These are phyloP conservation scores for Emydomyces testavorans DNA, from an alignment of 2,329 filamentous ascomycete species.

Conservation along the genomic window DNA sequence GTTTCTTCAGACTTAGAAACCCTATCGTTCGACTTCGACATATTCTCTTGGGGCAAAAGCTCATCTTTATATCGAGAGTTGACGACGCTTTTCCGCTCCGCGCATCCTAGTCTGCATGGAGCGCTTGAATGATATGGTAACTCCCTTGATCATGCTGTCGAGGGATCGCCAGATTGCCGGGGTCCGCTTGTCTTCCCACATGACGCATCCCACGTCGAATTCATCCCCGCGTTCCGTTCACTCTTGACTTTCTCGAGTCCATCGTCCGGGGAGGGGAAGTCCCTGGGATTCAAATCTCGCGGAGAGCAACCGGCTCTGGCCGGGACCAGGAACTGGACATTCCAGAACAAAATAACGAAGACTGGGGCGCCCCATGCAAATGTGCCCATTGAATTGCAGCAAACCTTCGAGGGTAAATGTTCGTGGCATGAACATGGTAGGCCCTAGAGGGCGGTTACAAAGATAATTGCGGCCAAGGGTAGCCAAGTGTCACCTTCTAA, in stretches of 20 bases:
- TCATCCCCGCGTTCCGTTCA: constrained; percentile 1
- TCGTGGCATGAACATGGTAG: constrained; percentile 9
- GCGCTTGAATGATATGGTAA: neutral
- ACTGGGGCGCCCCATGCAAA: neutral
- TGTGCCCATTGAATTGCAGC: too few species aligned
- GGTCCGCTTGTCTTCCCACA: too few species aligned
- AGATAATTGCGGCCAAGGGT: neutral
- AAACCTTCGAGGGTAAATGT: too few species aligned
- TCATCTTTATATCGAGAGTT: constrained; percentile 8
- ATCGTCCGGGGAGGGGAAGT: neutral
- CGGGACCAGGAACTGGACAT: neutral
- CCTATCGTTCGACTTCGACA: neutral
- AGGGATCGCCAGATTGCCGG: too few species aligned
- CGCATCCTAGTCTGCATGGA: neutral
- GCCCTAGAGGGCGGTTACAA: constrained; percentile 7
- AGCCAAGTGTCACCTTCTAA: constrained; percentile 11
- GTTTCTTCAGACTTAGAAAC: constrained; percentile 2
- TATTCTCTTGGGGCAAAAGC: constrained; percentile 1
- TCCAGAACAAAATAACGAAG: constrained; percentile 1
- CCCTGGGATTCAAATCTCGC: too few species aligned
- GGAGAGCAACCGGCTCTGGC: neutral
- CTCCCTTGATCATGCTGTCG: neutral
- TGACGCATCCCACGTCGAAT: neutral
- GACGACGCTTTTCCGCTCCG: neutral
- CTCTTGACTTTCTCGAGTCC: neutral